Conservation (phyloP, 2,329 filamentous ascomycete genomes). For the Parasarocladium wereldwijsianum region DNA sequence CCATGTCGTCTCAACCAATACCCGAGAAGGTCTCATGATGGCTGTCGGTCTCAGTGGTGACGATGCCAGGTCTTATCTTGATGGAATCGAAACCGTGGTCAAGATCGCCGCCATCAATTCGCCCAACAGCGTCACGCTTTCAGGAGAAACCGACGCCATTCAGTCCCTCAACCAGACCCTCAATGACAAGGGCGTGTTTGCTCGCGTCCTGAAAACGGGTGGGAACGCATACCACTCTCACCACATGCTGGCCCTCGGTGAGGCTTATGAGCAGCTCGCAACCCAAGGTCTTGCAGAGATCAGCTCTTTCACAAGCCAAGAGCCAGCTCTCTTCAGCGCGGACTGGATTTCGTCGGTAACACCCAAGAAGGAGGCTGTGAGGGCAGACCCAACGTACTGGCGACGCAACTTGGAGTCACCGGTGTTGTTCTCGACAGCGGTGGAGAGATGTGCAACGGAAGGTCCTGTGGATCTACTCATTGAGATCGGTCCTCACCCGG, state of each 20-base stretch:
- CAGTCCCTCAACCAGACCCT: slow-evolving; percentile 4
- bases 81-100: slow-evolving; percentile 7
- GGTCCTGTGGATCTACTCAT: slow-evolving; percentile 9
- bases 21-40: slow-evolving; percentile 11
- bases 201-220: slow-evolving; percentile 7
- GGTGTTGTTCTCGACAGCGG: slow-evolving; percentile 11
- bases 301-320: background rate
- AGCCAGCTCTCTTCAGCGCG: background rate
- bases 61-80: slow-evolving; percentile 6
- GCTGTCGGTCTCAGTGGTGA: slow-evolving; percentile 8
- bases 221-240: slow-evolving; percentile 11
- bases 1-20: slow-evolving; percentile 2
- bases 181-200: slow-evolving; percentile 6
- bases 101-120: slow-evolving; percentile 12
- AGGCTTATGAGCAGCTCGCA: slow-evolving; percentile 4
- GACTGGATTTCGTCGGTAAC: too few species aligned
- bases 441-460: background rate
- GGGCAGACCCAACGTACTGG: slow-evolving; percentile 9
- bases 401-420: slow-evolving; percentile 11
- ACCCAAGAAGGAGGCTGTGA: too few species aligned
- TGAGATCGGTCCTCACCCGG: slow-evolving; percentile 32
- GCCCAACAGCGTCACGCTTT: slow-evolving; percentile 11
- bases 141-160: slow-evolving; percentile 9
- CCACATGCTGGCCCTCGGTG: slow-evolving; percentile 7
- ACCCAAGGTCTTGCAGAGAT: background rate